Conservation (phyloP, 1,139 yeast species). For the Yueomyces sp. region DNA sequence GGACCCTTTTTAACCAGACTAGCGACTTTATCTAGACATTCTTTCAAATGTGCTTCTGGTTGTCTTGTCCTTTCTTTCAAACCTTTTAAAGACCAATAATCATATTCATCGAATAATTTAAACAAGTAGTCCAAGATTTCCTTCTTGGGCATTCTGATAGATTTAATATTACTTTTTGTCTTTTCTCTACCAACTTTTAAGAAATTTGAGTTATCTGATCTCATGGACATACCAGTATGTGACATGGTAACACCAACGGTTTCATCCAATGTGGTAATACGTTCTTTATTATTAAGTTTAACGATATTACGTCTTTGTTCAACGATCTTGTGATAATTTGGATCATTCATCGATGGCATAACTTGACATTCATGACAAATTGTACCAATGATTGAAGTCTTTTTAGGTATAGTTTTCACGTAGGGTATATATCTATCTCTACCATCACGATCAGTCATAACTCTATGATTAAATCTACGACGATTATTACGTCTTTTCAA, state of each 20-base stretch:
- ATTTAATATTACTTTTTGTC: constrained; percentile 45
- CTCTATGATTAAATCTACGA: constrained; percentile 24
- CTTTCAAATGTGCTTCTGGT: constrained; percentile 89
- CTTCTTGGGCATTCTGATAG: constrained; percentile 88
- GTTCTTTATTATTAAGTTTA: constrained; percentile 41
- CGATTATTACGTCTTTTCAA: constrained; percentile 22
- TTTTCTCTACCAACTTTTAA: constrained; percentile 35
- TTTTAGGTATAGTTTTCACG: constrained; percentile 74
- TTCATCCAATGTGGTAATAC: constrained; percentile 68
- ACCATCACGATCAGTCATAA: constrained; percentile 30
- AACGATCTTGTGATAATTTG: constrained; percentile 50
- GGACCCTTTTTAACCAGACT: constrained; percentile 89
- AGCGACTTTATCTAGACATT: constrained; percentile 83
- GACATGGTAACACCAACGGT: constrained; percentile 81
- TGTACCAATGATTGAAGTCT: constrained; percentile 75
- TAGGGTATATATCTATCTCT: constrained; percentile 48
- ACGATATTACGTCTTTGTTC: constrained; percentile 39
- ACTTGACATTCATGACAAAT: constrained; percentile 88
- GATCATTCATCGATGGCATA: constrained; percentile 64
- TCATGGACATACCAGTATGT: constrained; percentile 72
- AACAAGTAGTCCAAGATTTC: constrained; percentile 81
- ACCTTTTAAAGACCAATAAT: constrained; percentile 94
- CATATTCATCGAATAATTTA: constrained; percentile 84
- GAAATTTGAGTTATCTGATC: constrained; percentile 53
- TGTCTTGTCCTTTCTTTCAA: constrained; percentile 88